These are phyloP conservation scores for Polyplosphaeria fusca DNA, from an alignment of 495 filamentous ascomycete genomes.

Conservation along the genomic window DNA sequence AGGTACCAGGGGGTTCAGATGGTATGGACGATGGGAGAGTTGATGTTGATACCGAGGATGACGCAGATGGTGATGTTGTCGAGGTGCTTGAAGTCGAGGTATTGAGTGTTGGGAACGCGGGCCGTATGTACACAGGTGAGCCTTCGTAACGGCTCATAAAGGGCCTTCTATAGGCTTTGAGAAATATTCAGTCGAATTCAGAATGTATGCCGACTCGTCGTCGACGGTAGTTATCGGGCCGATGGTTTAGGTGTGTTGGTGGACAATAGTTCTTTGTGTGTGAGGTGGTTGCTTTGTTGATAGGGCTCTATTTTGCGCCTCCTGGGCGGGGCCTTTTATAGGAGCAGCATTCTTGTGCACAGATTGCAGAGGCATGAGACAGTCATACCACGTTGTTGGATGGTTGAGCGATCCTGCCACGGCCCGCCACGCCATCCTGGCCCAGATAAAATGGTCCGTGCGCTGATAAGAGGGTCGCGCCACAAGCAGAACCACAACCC, in stretches of 20 bases:
- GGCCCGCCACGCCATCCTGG: not conserved
- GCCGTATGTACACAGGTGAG: conserved; percentile 3
- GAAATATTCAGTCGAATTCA: too few relatives aligned
- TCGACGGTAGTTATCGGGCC: too few relatives aligned
- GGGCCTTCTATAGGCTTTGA: not conserved
- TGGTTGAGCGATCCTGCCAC: not conserved
- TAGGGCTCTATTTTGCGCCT: too few relatives aligned
- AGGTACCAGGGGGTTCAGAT: not conserved
- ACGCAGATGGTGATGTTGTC: not conserved
- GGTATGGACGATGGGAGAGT: not conserved
- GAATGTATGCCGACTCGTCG: too few relatives aligned
- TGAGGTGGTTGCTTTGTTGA: too few relatives aligned
- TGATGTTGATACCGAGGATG: not conserved
- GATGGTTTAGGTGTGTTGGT: too few relatives aligned
- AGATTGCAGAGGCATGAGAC: not conserved
- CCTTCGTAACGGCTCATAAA: not conserved
- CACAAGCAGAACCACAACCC: not conserved
- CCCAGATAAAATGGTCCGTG: not conserved
- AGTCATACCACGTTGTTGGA: conserved; percentile 1
- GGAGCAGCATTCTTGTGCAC: not conserved
- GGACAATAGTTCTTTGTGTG: too few relatives aligned
- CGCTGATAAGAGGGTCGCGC: not conserved
- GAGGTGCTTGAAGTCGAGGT: not conserved
- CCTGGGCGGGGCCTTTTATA: not conserved
- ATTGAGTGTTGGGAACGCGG: not conserved